A percentile compares a stretch with the other conserved stretches of the same genome.
These are phyloP conservation scores for Trichoderma arundinaceum DNA, from an alignment of 2,329 filamentous ascomycete species.

Conservation along the genomic window DNA sequence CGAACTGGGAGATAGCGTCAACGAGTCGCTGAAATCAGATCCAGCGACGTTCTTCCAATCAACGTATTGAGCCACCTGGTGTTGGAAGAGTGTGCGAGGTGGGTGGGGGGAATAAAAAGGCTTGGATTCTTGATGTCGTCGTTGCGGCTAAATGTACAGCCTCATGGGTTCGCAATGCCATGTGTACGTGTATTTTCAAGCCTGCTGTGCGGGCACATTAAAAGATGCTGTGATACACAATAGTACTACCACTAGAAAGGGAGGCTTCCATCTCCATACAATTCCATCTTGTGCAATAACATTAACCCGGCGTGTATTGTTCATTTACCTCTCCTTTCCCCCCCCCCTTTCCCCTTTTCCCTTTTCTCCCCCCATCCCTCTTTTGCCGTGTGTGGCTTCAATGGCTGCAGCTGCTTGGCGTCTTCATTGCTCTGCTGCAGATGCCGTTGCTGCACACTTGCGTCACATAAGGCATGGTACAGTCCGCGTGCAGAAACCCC, in stretches of 20 bases:
- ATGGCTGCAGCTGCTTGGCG: neutral
- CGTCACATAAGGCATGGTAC: neutral
- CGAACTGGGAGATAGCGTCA: slow-evolving; percentile 61
- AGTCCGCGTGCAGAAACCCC: neutral
- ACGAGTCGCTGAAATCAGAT: slow-evolving; percentile 60
- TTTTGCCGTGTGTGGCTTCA: neutral
- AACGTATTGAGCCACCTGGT: neutral
- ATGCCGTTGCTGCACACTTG: neutral
- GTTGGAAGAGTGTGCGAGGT: no score
- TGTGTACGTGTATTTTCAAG: no score
- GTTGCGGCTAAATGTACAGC: neutral
- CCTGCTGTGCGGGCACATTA: no score
- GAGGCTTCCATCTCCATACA: neutral
- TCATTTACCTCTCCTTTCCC: neutral
- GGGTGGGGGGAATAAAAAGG: neutral
- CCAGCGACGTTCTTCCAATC: slow-evolving; percentile 36
- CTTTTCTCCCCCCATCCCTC: neutral
- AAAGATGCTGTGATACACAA: no score
- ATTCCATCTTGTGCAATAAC: no score
- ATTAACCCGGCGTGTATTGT: no score
- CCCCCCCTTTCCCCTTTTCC: no score
- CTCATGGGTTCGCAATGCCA: neutral
- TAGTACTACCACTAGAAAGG: no score
- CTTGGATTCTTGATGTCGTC: neutral
- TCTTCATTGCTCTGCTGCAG: slow-evolving; percentile 1